These are phyloP conservation scores for Vickermania spadyakhi DNA, from an alignment of 208 protist species.

Conservation along the genomic window DNA sequence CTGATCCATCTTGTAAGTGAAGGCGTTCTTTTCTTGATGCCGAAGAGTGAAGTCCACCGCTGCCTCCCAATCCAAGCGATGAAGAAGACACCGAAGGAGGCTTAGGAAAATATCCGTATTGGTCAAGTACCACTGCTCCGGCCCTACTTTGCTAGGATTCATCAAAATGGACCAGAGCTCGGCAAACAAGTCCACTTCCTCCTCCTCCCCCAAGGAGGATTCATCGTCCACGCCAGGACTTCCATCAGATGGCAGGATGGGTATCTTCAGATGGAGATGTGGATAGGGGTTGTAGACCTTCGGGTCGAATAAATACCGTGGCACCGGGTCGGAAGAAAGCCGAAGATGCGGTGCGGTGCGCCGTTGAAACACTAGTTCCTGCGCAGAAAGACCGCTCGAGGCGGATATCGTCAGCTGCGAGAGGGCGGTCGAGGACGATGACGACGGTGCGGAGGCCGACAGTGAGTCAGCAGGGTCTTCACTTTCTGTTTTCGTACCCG, in stretches of 20 bases:
- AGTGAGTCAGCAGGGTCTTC: too few relatives aligned
- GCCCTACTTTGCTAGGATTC: conserved; percentile 44
- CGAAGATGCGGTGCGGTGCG: conserved; percentile 30
- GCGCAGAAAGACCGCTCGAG: neutral
- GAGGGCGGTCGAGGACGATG: neutral
- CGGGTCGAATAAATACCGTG: conserved; percentile 57
- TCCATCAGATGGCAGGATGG: neutral
- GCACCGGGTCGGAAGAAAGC: neutral
- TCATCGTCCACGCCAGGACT: neutral
- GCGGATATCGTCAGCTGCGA: neutral
- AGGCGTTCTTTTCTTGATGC: conserved; percentile 57
- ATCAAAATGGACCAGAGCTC: conserved; percentile 66
- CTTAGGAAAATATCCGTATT: conserved; percentile 79
- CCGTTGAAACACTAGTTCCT: neutral
- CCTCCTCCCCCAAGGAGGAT: conserved; percentile 10
- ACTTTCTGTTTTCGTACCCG: neutral
- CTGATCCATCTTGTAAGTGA: conserved; percentile 83
- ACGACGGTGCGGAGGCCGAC: neutral
- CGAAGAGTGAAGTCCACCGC: conserved; percentile 66
- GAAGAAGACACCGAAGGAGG: conserved; percentile 67
- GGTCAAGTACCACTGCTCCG: conserved; percentile 70
- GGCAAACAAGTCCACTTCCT: conserved; percentile 60
- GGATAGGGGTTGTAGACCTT: conserved; percentile 80
- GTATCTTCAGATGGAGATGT: conserved; percentile 17
- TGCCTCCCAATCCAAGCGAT: conserved; percentile 82